These are phyloP conservation scores for Trypethelium eluteriae DNA, from an alignment of 495 filamentous ascomycete genomes.

Conservation along the genomic window DNA sequence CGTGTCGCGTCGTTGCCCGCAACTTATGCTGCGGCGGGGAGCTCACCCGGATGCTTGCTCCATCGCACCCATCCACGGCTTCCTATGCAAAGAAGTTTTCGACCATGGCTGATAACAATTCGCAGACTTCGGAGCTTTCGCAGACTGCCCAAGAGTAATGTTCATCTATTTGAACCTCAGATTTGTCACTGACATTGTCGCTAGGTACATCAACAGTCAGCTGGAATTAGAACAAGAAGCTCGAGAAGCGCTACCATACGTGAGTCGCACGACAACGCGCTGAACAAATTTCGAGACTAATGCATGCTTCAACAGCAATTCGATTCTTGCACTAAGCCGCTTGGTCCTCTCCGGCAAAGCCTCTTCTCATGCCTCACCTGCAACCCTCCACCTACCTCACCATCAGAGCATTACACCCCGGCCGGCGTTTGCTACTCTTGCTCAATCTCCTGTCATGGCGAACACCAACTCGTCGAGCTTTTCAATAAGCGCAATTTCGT, in stretches of 20 bases:
- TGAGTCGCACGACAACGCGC: constrained; percentile 33
- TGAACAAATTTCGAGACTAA: neutral
- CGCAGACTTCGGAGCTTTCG: constrained; percentile 59
- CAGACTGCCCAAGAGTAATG: constrained; percentile 82
- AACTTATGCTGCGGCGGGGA: neutral
- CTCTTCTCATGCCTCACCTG: constrained; percentile 90
- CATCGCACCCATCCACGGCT: too few species aligned
- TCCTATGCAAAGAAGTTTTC: neutral
- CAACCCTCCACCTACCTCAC: constrained; percentile 63
- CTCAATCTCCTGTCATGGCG: constrained; percentile 92
- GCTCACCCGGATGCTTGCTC: neutral
- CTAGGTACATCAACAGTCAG: constrained; percentile 70
- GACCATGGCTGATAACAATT: constrained; percentile 31
- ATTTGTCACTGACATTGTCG: neutral
- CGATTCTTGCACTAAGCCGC: constrained; percentile 78
- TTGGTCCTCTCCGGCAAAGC: constrained; percentile 77
- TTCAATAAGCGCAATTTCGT: constrained; percentile 93
- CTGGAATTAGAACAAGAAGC: constrained; percentile 89
- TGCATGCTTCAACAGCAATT: constrained; percentile 55
- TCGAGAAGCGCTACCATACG: constrained; percentile 87
- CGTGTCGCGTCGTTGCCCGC: neutral
- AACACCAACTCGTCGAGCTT: constrained; percentile 90
- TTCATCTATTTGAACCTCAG: neutral
- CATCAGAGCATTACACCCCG: constrained; percentile 55
- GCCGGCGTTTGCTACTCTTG: constrained; percentile 94